Evolutionary conservation across 2,329 filamentous ascomycete species (phyloP).

Genomic region (Penicillium digitatum): DNA sequence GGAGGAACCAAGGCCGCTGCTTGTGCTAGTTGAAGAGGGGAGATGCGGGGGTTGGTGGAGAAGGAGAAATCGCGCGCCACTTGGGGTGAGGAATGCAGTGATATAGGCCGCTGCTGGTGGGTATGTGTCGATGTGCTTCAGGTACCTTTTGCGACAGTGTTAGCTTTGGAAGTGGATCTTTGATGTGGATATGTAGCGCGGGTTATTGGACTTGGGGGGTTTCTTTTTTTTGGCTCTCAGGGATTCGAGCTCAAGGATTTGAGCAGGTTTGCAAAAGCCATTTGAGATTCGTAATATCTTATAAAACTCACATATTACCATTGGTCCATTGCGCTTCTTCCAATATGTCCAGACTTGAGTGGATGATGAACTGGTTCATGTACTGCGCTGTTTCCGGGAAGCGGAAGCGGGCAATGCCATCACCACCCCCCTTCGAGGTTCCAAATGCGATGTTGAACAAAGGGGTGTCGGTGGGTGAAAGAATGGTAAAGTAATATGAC

Average conservation of each 20-base stretch:
- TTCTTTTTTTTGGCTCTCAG: not conserved
- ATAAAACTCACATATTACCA: conserved; percentile 65
- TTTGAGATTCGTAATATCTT: not conserved
- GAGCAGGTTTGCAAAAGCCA: no score
- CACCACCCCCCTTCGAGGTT: conserved; percentile 90
- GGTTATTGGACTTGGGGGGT: not conserved
- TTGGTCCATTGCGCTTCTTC: conserved; percentile 94
- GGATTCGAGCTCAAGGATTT: not conserved
- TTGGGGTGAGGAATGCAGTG: conserved; percentile 88
- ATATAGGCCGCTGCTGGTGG: conserved; percentile 80
- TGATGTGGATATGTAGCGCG: not conserved
- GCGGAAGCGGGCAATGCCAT: conserved; percentile 84
- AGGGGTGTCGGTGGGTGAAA: conserved; percentile 92
- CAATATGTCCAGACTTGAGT: conserved; percentile 88
- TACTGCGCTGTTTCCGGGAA: conserved; percentile 85
- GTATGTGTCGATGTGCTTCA: conserved; percentile 95
- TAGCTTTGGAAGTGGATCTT: not conserved
- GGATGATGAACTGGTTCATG: conserved; percentile 96
- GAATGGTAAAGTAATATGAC: conserved; percentile 98
- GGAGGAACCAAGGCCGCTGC: conserved; percentile 25
- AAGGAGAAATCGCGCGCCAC: conserved; percentile 89
- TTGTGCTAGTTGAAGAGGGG: conserved; percentile 32
- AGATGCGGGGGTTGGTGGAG: conserved; percentile 71
- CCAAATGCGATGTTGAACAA: conserved; percentile 97
- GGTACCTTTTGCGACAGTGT: conserved; percentile 61